Base-by-base conservation (phyloP, 805 yeast genomes). In the Saccharomyces paradoxus region DNA sequence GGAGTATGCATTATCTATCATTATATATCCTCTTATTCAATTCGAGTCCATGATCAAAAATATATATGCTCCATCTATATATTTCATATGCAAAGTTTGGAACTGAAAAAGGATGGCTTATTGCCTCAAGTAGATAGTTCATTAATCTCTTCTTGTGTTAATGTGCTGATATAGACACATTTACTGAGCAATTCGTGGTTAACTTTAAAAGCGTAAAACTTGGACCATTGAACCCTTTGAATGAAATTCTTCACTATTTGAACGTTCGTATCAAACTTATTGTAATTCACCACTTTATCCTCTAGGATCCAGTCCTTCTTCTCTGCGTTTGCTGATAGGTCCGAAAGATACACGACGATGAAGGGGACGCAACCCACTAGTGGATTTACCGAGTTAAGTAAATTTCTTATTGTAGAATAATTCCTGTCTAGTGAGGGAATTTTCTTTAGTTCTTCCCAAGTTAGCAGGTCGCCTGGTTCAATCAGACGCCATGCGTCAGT, bases 291-390 rank as follows among this genome's bases (percentile, higher is more conserved):
- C 52, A 87, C 63, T 37, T 72, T 62, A 13, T 68, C 71, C 22
- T 66, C 67, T 1, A 56, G 60, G 12, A 69, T 60, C 67, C 71
- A 67, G 29, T 65, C 65, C 48, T 65, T 63, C 55, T 74, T 75
- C 53, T 73, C 75, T 31, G 74, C 68, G 67, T 89, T 89, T 63
- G 86, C 81, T 0, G 88, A 81, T 62, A 92, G 75, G 67, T 92
- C 98, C 3, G 91, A 84, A 49, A 92, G 69, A 63, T 89, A 90
- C 30, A 92, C 75, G 0, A 96, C 97, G 52, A 91, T 81, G 67
- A 91, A 92, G 24, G 99, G 98, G 51, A 92, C 82, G 61, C 95
- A 84, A 2, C 98, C 98, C 55, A 74, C 78, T 50, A 86, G 74
- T 46, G 78, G 81, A 55, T 80, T 79, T 56, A 89, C 76, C 55